phyloP scores from a whole-genome alignment of 805 yeast species.

The Kazachstania bromeliacearum region DNA sequence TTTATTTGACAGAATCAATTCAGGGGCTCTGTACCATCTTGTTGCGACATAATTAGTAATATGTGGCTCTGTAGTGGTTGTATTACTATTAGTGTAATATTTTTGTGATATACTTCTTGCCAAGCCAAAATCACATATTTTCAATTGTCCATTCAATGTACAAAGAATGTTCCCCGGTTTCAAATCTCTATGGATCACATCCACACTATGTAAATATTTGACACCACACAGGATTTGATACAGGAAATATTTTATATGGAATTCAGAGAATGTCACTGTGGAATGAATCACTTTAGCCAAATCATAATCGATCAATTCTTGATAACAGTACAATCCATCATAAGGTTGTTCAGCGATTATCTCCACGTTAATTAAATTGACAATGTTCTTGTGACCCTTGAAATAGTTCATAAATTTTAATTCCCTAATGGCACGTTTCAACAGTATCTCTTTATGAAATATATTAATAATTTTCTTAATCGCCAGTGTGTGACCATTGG shows the following conservation, averaged over 20 bases:
- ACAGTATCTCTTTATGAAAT: constrained; percentile 52
- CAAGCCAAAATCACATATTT: constrained; percentile 89
- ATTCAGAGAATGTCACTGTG: constrained; percentile 68
- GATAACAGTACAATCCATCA: constrained; percentile 84
- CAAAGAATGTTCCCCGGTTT: constrained; percentile 87
- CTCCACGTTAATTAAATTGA: constrained; percentile 66
- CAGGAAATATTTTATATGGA: constrained; percentile 64
- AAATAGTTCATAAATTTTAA: constrained; percentile 70
- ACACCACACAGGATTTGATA: constrained; percentile 83
- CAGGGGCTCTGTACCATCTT: constrained; percentile 94
- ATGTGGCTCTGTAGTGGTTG: constrained; percentile 21
- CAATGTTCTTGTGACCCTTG: constrained; percentile 78
- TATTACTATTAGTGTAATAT: constrained; percentile 1
- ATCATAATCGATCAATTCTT: constrained; percentile 77
- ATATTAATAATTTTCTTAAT: constrained; percentile 73
- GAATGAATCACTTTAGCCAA: constrained; percentile 74
- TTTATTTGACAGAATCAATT: constrained; percentile 54
- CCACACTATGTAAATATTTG: constrained; percentile 84
- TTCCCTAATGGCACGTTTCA: constrained; percentile 79
- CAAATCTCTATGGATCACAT: constrained; percentile 84
- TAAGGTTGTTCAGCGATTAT: constrained; percentile 54
- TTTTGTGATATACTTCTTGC: constrained; percentile 65
- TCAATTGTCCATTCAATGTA: constrained; percentile 60
- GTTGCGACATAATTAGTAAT: constrained; percentile 89
- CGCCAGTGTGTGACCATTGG: constrained; percentile 39